Base-by-base conservation (phyloP, 176 grass and related monocot genomes). In the Bolboschoenus planiculmis region DNA sequence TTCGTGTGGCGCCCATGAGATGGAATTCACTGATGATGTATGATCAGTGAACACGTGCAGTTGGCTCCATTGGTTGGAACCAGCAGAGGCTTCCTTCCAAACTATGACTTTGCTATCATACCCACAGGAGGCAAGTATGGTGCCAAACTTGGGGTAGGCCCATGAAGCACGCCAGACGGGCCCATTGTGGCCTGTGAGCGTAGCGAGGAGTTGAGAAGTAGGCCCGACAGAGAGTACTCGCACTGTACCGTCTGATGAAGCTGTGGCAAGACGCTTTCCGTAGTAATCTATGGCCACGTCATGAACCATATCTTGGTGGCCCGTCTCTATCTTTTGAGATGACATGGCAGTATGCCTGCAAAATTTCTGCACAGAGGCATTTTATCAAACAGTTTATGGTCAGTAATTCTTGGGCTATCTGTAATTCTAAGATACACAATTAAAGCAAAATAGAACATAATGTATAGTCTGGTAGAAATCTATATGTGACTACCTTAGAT, bases 251-350 rank as follows among this genome's bases (percentile, higher is more conserved):
- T 95, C 93, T 0, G 88, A 92, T 48, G 90, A 92, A 29, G 90
- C 90, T 27, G 93, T 97, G 75, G 90, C 90, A 23, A 97, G 90
- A 77, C 88, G 83, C 79, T 91, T 97, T n/a, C 93, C 93, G 3
- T 93, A 93, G 86, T 95, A 92, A 82, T 95, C 93, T 4, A 97
- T 87, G 66, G 87, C 75, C 54, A 79, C 92, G 62, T 93, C 93
- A 80, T 91, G 93, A 78, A 97, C 60, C 75, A 91, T 85, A 64
- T 97, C 91, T 74, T 93, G 90, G 88, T 97, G 93, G 42, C 83
- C 88, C 9, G 92, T 65, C 53, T 97, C 88, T 89, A 97, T 89
- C 76, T 97, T 93, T 78, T 97, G 90, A 26, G 87, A 87, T 42
- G 85, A 72, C 93, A 97, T 93, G 62, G 78, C 21, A 8, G 60